phyloP scores from a whole-genome alignment of 2,329 filamentous ascomycete genomes.

The Xylariaceae sp. region DNA sequence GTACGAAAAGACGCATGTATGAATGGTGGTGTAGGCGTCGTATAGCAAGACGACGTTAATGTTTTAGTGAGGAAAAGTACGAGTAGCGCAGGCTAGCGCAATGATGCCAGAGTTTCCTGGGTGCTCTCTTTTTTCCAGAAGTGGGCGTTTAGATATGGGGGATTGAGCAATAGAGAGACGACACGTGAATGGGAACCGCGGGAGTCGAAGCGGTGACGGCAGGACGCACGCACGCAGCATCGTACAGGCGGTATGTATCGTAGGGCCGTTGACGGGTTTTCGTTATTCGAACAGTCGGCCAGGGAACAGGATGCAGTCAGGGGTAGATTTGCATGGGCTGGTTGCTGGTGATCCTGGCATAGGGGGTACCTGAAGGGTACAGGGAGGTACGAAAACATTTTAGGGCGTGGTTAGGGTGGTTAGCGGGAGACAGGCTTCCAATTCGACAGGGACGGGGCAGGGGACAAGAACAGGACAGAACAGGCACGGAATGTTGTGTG shows the following conservation, averaged over 20 bases:
- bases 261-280: not conserved
- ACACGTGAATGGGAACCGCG: slow-evolving; percentile 15
- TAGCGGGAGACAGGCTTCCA: too few relatives aligned
- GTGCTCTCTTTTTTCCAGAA: not conserved
- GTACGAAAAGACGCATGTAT: not conserved
- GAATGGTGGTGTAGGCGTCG: too few relatives aligned
- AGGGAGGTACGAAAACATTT: too few relatives aligned
- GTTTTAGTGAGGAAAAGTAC: not conserved
- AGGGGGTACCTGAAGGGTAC: too few relatives aligned
- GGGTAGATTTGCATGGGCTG: not conserved
- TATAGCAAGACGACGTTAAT: not conserved
- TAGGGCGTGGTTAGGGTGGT: too few relatives aligned
- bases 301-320: not conserved
- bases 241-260: not conserved
- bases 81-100: not conserved
- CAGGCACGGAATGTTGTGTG: not conserved
- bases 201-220: slow-evolving; percentile 3
- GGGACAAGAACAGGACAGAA: not conserved
- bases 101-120: slow-evolving; percentile 8
- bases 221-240: not conserved
- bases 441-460: too few relatives aligned
- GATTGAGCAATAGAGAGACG: slow-evolving; percentile 19
- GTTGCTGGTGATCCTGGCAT: not conserved
- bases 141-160: not conserved
- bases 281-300: not conserved